Conservation (phyloP, 129 eudicot genomes). For the Heracleum sosnowskyi region DNA sequence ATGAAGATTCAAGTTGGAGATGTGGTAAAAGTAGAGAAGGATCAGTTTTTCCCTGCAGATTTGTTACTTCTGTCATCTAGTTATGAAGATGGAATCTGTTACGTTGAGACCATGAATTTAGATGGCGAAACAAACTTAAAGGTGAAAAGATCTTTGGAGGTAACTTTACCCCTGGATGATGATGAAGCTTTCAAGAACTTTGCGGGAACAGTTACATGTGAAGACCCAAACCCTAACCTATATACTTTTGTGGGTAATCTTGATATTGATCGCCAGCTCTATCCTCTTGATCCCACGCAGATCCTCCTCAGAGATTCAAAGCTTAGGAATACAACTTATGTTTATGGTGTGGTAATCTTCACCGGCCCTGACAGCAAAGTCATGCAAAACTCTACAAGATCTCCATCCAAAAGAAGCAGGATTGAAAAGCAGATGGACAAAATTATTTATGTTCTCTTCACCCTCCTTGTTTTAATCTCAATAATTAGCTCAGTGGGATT, state of each 20-base stretch:
- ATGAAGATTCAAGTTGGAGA: conserved; percentile 53
- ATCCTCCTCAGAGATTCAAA: conserved; percentile 62
- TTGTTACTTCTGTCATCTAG: conserved; percentile 52
- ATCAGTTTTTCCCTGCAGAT: conserved; percentile 61
- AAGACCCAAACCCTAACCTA: conserved; percentile 58
- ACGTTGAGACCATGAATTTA: conserved; percentile 67
- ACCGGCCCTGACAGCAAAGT: conserved; percentile 63
- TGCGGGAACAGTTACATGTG: conserved; percentile 41
- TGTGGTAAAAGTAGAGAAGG: conserved; percentile 54
- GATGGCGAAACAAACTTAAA: conserved; percentile 73
- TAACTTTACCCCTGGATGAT: conserved; percentile 40
- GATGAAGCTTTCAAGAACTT: conserved; percentile 44
- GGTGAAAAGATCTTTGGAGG: conserved; percentile 51
- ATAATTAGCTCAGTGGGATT: conserved; percentile 48
- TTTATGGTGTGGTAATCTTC: conserved; percentile 57
- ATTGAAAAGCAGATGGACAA: conserved; percentile 62
- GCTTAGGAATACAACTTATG: conserved; percentile 52
- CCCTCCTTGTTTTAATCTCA: conserved; percentile 46
- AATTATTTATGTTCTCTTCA: conserved; percentile 50
- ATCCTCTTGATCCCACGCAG: conserved; percentile 54
- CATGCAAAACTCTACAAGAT: conserved; percentile 58
- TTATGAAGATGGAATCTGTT: conserved; percentile 68
- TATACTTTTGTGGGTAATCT: conserved; percentile 61
- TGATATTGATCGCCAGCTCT: conserved; percentile 39
- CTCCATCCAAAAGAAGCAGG: conserved; percentile 64